Conservation (phyloP, 2,329 filamentous ascomycete genomes). For the Colletotrichum caudatum region DNA sequence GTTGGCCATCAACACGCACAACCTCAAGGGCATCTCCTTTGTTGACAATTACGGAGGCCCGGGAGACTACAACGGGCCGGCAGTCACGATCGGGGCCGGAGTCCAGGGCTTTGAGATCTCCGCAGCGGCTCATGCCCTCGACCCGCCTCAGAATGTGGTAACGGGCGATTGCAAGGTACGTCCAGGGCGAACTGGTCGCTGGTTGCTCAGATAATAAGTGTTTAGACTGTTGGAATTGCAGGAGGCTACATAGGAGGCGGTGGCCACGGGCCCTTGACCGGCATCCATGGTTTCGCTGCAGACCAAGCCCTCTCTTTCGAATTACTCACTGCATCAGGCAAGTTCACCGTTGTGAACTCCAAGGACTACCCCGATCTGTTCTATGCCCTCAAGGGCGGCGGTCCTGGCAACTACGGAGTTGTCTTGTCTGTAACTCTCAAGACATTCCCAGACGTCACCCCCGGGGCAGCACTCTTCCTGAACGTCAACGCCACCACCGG, state of each 20-base stretch:
- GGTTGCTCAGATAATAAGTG: neutral
- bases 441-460: constrained; percentile 53
- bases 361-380: constrained; percentile 64
- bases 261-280: constrained; percentile 63
- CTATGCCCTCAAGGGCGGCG: constrained; percentile 68
- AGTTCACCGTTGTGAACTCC: constrained; percentile 58
- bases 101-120: constrained; percentile 61
- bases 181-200: too few relatives aligned
- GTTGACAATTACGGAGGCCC: constrained; percentile 52
- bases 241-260: constrained; percentile 73
- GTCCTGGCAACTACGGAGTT: constrained; percentile 64
- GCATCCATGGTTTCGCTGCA: constrained; percentile 57
- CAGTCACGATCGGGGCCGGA: constrained; percentile 67
- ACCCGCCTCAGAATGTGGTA: constrained; percentile 58
- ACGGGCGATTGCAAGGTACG: constrained; percentile 63
- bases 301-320: constrained; percentile 63
- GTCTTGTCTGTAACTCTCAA: constrained; percentile 66
- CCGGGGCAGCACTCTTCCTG: constrained; percentile 31
- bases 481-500: constrained; percentile 39
- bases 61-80: constrained; percentile 60
- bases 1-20: constrained; percentile 68
- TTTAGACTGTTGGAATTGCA: constrained; percentile 65
- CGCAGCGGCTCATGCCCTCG: constrained; percentile 54
- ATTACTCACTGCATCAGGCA: constrained; percentile 60
- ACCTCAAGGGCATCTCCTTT: constrained; percentile 61